phyloP scores from a whole-genome alignment of 106 monocot species.

The Apostasia ramifera region DNA sequence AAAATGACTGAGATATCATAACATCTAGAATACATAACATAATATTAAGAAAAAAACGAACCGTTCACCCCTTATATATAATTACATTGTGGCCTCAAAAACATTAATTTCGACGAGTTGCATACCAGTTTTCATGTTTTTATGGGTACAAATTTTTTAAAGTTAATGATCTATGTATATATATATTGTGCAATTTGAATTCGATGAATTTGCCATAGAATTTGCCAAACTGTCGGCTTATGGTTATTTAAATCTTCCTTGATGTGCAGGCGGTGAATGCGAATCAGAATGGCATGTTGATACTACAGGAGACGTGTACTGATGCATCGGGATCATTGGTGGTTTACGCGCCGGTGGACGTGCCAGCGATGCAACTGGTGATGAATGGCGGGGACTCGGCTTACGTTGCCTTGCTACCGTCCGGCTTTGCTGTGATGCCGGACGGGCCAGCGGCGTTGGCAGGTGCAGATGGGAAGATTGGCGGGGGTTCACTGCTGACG shows the following conservation, averaged over 20 bases:
- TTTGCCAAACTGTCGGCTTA: too few species aligned
- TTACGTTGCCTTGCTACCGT: conserved; percentile 71
- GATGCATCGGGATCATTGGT: conserved; percentile 75
- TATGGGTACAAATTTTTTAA: too few species aligned
- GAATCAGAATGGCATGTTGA: conserved; percentile 70
- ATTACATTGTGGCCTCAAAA: too few species aligned
- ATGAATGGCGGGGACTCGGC: conserved; percentile 88
- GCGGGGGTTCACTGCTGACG: conserved; percentile 46
- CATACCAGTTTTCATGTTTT: too few species aligned
- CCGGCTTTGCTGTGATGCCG: conserved; percentile 66
- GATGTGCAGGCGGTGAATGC: conserved; percentile 37
- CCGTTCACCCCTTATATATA: too few species aligned
- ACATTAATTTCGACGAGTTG: too few species aligned
- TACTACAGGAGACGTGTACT: conserved; percentile 82
- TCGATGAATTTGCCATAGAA: not conserved
- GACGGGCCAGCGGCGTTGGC: conserved; percentile 20
- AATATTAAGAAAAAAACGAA: too few species aligned
- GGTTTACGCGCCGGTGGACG: conserved; percentile 82
- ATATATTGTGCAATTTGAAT: too few species aligned
- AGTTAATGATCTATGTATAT: too few species aligned
- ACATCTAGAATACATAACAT: too few species aligned
- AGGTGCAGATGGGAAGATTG: not conserved
- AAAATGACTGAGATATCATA: too few species aligned
- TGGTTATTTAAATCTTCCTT: too few species aligned
- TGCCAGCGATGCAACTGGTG: conserved; percentile 78